Base-by-base conservation (phyloP, 331 rosid species). In the Stylosanthes scabra region DNA sequence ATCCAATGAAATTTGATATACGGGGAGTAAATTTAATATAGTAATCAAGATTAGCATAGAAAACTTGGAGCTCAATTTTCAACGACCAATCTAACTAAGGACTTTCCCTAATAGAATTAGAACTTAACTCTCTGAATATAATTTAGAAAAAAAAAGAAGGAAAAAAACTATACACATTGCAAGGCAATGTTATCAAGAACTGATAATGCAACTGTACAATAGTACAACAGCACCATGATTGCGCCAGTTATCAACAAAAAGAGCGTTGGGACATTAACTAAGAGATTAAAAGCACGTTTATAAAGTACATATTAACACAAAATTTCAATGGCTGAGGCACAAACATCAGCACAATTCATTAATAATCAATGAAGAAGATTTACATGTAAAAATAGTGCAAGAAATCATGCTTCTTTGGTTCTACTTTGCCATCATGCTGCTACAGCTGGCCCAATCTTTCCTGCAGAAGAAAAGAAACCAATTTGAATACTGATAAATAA, bases 371-470 rank as follows among this genome's bases (percentile, higher is more conserved):
- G 29, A 13, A 47, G 74, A 20, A 63, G 71, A 72, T 71, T 25
- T 66, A 82, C 69, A 82, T 20, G 25, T 20, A 44, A 46, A 41
- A 45, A 72, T 71, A 41, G 45, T 61, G 67, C 72, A 59, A 37
- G 39, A 47, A n/a, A 49, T 66, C 50, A 63, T 68, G 57, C 75
- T 59, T 56, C 69, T 56, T 51, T 58, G 28, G 77, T 55, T 56
- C 50, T 34, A 63, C 70, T 67, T 49, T 56, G 8, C 51, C 66
- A 76, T 46, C 47, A 25, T 59, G 81, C 75, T 13, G 65, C 87
- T 82, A 89, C 68, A 86, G 80, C 76, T 88, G 96, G 63, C 91
- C 96, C 89, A 93, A 73, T 74, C 75, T 91, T 79, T 91, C 98
- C 98, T 93, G 96, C 75, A 76, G 51, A 76, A 81, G 39, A 64